These are phyloP conservation scores for Verticillium longisporum DNA, from an alignment of 2,329 filamentous ascomycete genomes.

Conservation along the genomic window DNA sequence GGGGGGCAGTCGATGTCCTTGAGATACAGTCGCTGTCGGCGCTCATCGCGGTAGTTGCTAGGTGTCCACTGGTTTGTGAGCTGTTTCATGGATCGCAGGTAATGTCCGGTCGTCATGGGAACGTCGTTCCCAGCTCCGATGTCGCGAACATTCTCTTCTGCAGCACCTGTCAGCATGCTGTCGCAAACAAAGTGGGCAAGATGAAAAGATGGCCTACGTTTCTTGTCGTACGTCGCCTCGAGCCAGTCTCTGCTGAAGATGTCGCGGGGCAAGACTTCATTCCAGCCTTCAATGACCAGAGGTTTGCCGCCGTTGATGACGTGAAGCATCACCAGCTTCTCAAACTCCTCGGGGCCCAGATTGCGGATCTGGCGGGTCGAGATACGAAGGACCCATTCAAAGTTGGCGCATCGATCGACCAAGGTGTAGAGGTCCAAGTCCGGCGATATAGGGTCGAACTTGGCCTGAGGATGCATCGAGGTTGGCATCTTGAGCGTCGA, in stretches of 20 bases:
- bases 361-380: constrained; percentile 70
- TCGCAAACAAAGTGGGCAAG: not conserved
- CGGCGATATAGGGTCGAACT: constrained; percentile 86
- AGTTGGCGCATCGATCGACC: constrained; percentile 74
- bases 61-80: constrained; percentile 77
- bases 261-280: constrained; percentile 64
- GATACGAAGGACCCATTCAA: constrained; percentile 79
- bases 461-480: constrained; percentile 70
- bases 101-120: constrained; percentile 82
- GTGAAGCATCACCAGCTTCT: constrained; percentile 76
- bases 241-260: constrained; percentile 81
- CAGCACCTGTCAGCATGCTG: constrained; percentile 2
- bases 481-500: constrained; percentile 55
- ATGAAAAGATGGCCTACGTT: constrained; percentile 46
- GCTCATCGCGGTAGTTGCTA: constrained; percentile 69
- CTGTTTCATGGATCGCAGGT: constrained; percentile 78
- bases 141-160: constrained; percentile 81
- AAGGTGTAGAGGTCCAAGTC: constrained; percentile 71
- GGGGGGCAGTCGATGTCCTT: constrained; percentile 95
- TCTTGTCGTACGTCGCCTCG: constrained; percentile 68
- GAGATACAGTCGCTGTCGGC: constrained; percentile 80
- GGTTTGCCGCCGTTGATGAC: constrained; percentile 83
- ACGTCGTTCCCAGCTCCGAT: constrained; percentile 66
- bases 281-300: constrained; percentile 84
- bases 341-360: constrained; percentile 72